phyloP scores from a whole-genome alignment of 495 filamentous ascomycete species.

The Copromyces sp. region DNA sequence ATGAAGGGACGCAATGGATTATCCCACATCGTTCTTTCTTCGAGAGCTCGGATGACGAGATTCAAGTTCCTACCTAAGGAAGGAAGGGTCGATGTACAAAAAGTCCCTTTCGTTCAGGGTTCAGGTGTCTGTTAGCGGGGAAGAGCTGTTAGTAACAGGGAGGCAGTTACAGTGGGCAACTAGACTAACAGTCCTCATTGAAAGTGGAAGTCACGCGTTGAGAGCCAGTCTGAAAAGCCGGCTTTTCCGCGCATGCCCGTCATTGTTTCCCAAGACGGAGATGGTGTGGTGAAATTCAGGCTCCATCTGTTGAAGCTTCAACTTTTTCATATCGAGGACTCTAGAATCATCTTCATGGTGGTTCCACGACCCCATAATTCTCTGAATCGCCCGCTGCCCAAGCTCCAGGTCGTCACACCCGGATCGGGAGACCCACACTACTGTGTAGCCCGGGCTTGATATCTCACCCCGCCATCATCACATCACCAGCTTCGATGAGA shows the following conservation, averaged over 20 bases:
- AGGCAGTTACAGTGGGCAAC: not conserved
- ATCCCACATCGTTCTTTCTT: not conserved
- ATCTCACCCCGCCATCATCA: not conserved
- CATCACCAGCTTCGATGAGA: not conserved
- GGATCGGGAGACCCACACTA: not conserved
- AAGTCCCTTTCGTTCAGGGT: not conserved
- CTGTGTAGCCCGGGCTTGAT: not conserved
- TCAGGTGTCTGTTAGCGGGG: not conserved
- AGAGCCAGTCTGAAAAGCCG: too few relatives aligned
- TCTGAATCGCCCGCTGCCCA: not conserved
- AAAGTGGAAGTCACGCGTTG: not conserved
- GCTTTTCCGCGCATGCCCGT: too few relatives aligned
- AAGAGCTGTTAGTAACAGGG: not conserved
- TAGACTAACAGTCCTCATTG: not conserved
- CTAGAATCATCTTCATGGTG: not conserved
- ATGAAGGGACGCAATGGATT: not conserved
- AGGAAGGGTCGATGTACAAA: not conserved
- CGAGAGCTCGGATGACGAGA: not conserved
- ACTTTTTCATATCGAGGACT: not conserved
- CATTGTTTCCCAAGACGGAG: not conserved
- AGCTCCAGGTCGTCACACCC: not conserved
- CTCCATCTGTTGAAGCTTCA: not conserved
- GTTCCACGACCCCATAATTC: not conserved
- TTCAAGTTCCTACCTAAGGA: not conserved
- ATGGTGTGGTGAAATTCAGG: not conserved